Evolutionary conservation across 768 basidiomycete genomes (phyloP).

Genomic region (Cytidiella melzeri): DNA sequence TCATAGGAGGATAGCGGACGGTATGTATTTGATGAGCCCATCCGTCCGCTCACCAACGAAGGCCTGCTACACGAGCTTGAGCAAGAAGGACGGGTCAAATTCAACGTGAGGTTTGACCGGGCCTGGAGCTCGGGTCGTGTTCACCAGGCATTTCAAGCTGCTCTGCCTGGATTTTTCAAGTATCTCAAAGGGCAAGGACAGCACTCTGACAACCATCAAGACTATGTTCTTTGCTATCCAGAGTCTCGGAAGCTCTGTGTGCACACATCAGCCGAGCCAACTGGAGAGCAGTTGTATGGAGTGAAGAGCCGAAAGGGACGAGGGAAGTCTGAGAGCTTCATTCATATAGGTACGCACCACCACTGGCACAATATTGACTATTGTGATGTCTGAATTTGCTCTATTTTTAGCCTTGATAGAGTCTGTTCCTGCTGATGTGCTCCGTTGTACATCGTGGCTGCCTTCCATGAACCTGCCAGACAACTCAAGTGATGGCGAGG

Average conservation of each 20-base stretch:
- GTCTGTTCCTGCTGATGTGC: too few relatives aligned
- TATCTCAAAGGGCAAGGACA: background rate
- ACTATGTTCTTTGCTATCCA: background rate
- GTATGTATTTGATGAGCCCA: background rate
- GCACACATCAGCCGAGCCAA: background rate
- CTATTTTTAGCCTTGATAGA: too few relatives aligned
- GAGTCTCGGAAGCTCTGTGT: background rate
- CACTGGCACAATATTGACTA: too few relatives aligned
- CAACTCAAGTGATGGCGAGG: too few relatives aligned
- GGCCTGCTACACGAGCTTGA: background rate
- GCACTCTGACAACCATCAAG: background rate
- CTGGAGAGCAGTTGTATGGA: background rate
- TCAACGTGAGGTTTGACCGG: background rate
- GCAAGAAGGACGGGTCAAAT: background rate
- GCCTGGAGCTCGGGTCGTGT: background rate
- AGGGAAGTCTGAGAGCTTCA: background rate
- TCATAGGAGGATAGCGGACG: too few relatives aligned
- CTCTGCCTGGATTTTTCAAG: background rate
- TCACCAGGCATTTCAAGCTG: background rate
- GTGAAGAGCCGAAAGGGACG: background rate
- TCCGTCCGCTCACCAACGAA: background rate
- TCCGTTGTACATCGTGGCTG: too few relatives aligned
- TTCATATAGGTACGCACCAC: background rate
- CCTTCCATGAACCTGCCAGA: too few relatives aligned
- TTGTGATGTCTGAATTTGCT: too few relatives aligned